Base-by-base conservation (phyloP, 2,329 filamentous ascomycete species). In the Scytalidium lignicola region DNA sequence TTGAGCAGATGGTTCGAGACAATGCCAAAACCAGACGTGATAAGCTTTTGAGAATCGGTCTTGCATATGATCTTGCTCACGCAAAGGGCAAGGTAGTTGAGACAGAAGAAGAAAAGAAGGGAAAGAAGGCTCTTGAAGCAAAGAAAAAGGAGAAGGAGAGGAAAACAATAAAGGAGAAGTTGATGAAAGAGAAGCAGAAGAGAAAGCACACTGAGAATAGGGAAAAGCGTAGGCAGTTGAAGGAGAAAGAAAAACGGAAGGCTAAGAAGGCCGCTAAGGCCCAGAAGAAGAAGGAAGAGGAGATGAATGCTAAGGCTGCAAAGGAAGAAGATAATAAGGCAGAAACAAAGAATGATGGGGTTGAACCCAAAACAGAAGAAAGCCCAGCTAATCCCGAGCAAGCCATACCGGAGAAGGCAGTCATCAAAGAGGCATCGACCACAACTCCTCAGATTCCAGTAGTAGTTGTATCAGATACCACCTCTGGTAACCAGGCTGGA, bases 11-110 rank as follows among this genome's bases (percentile, higher is more conserved):
- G 0, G 71, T 83, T 20, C 74, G 75, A 58, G 66, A 67, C 12
- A 73, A 79, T 55, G 75, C 71, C 59, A 61, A 41, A 68, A 74
- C 53, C 73, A 79, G 57, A 13, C 55, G 56, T 3, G 76, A 80
- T 44, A 83, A 83, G 64, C 68, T 84, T 3, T 70, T 77, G 1
- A 73, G 78, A 21, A 75, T 82, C n/a, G 80, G 79, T 3, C 71
- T 78, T 23, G 74, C 78, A 0, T 83, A 83, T 50, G 79, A 83
- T 55, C 59, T 83, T 3, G 80, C 80, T 0, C 79, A 83, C 61
- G 75, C 73, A 60, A 83, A 82, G 60, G 79, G 79, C 2, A 68
- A 70, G 22, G 58, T 75, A 21, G 65, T 73, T 10, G 76, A 80
- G 57, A 46, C 44, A 3, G 51, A 56, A n/a, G 51, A 56, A 51